These are phyloP conservation scores for Oemleria cerasiformis DNA, from an alignment of 306 rosid genomes.

Conservation along the genomic window DNA sequence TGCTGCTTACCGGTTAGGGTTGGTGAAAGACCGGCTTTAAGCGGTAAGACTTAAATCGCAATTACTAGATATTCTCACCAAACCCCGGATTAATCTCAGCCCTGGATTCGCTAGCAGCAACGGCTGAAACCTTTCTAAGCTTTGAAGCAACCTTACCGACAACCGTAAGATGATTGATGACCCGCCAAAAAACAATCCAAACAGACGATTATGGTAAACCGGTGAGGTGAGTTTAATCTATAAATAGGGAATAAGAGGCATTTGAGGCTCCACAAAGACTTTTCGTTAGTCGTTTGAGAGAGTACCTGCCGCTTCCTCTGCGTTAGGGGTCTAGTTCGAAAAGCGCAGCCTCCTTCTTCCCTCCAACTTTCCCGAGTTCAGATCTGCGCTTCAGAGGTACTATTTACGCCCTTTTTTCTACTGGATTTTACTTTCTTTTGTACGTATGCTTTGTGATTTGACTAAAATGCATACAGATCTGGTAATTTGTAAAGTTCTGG, in stretches of 20 bases:
- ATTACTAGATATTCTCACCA: conserved; percentile 32
- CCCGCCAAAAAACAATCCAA: neutral
- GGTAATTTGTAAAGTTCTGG: conserved; percentile 9
- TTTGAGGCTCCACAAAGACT: neutral
- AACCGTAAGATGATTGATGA: neutral
- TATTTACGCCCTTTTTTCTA: neutral
- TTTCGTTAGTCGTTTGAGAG: conserved; percentile 13
- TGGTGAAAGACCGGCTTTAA: conserved; percentile 45
- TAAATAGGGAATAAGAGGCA: conserved; percentile 25
- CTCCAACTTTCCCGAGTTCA: conserved; percentile 3
- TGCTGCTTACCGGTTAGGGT: conserved; percentile 36
- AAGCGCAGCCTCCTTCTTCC: conserved; percentile 9
- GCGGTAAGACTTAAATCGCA: conserved; percentile 27
- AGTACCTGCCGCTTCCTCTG: neutral
- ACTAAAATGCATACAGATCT: conserved; percentile 34
- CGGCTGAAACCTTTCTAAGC: conserved; percentile 10
- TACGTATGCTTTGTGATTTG: neutral
- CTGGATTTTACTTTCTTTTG: neutral
- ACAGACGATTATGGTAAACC: conserved; percentile 44
- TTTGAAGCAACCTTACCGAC: neutral
- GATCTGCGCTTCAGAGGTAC: conserved; percentile 30
- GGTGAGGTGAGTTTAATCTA: conserved; percentile 15
- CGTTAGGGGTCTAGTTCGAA: conserved; percentile 20
- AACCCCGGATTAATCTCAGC: conserved; percentile 29
- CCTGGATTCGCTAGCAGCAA: conserved; percentile 31